Evolutionary conservation across 2,329 filamentous ascomycete species (phyloP), one percentile per base, ranked within the genome.

Genomic region (Microascus cirrosus): DNA sequence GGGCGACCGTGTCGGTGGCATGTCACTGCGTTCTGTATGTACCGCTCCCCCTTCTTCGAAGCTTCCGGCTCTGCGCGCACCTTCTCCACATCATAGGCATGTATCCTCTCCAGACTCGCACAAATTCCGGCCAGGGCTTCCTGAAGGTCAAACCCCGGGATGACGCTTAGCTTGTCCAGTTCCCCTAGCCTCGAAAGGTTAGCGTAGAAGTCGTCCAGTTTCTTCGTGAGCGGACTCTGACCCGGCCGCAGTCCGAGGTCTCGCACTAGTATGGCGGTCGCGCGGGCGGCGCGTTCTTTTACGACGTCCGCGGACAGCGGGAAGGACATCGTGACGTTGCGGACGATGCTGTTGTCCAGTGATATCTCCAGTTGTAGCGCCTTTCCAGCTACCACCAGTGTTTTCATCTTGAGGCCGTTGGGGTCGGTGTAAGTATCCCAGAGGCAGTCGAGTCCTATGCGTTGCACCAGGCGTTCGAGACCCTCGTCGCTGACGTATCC

Each of bases 111-210:
- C 60, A 94, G 73, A 65, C 87, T 89, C 59, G 80, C 80, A 68
- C 86, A 89, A 6, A 95, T 76, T 2, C 88, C 88, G 3, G 82
- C 83, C 52, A 93, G 76, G 0, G 89, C 89, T 67, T 90, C 87
- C 67, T 89, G 87, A 68, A 89, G 89, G 64, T 89, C 89, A 8
- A 93, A 76, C 5, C 81, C 80, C 1, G 83, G 84, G 34, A 80
- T 75, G 24, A 83, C 78, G 68, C 88, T 90, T 56, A 93, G 77
- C 63, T 83, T 85, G 67, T 94, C 90, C 58, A 91, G 71, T 5
- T 71, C 77, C 3, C 87, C 84, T 36, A 94, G 73, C 39, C 81
- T 79, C 64, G 88, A 83, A 39, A 95, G 75, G 66, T 92, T 92
- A 35, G 75, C 75, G 0, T 86, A 82, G 65, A 94, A 94, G 13